Conservation (phyloP, 2,329 filamentous ascomycete genomes). For the Fusarium transvaalense region DNA sequence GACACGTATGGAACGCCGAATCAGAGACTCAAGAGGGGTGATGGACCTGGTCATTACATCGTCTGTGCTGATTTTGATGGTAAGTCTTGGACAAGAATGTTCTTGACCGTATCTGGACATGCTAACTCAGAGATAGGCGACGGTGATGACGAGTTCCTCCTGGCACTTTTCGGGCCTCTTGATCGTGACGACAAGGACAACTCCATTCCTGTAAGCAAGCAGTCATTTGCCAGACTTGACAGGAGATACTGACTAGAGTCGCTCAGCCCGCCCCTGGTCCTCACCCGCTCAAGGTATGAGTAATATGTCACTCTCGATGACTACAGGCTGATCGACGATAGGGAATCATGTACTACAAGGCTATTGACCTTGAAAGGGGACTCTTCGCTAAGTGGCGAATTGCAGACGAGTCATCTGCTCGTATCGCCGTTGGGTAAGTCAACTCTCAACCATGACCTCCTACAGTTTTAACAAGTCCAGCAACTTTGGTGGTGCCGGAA, state of each 20-base stretch:
- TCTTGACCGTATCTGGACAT: neutral
- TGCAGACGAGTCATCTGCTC: neutral
- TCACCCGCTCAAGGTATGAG: neutral
- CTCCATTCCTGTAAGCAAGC: neutral
- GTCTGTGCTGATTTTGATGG: slow-evolving; percentile 7
- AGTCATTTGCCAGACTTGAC: rapidly evolving
- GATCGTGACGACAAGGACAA: neutral
- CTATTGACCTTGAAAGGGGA: neutral
- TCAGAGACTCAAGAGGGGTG: slow-evolving; percentile 2
- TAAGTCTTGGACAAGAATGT: neutral
- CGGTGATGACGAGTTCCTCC: neutral
- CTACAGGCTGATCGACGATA: neutral
- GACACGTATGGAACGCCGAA: slow-evolving; percentile 20
- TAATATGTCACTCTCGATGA: rapidly evolving
- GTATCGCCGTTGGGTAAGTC: neutral
- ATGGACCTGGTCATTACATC: slow-evolving; percentile 12
- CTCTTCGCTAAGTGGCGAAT: slow-evolving; percentile 6
- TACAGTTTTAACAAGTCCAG: neutral
- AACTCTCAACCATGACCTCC: neutral
- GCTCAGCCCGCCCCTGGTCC: neutral
- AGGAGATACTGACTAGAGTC: neutral
- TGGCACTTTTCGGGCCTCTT: neutral
- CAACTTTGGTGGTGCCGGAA: neutral
- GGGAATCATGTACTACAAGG: slow-evolving; percentile 7
- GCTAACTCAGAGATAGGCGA: neutral